A percentile compares a stretch with the other conserved stretches of the same genome.
Evolutionary conservation across 768 basidiomycete species (phyloP).

Genomic region (Cantharellus cinnabarinus): DNA sequence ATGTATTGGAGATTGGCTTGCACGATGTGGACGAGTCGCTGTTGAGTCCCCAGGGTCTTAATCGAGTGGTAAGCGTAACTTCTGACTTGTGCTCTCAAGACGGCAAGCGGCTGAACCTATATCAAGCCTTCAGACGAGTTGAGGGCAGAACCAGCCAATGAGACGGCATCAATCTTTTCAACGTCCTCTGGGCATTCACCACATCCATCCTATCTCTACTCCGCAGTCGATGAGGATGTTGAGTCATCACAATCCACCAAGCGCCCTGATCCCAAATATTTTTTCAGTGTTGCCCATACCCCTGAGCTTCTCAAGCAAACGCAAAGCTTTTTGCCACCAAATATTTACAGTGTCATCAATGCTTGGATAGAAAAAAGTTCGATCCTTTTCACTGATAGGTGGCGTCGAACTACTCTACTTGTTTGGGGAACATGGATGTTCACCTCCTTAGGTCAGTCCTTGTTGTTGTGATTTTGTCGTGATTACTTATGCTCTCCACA

Average conservation of each 20-base stretch:
- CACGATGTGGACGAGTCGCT: slow-evolving; percentile 37
- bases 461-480: background rate
- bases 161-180: too few species aligned
- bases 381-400: slow-evolving; percentile 55
- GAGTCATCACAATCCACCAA: too few species aligned
- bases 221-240: too few species aligned
- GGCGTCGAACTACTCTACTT: slow-evolving; percentile 54
- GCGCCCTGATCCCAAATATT: background rate
- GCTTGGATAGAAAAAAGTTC: slow-evolving; percentile 50
- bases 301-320: background rate
- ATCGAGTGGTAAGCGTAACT: too few species aligned
- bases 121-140: too few species aligned
- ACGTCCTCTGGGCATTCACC: too few species aligned
- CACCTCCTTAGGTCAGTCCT: slow-evolving; percentile 48
- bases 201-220: too few species aligned
- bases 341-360: slow-evolving; percentile 35
- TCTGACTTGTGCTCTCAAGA: too few species aligned
- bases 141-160: too few species aligned
- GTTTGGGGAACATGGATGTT: slow-evolving; percentile 63
- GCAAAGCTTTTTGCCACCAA: slow-evolving; percentile 7
- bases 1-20: slow-evolving; percentile 40
- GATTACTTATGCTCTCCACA: background rate
- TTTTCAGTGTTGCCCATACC: background rate
- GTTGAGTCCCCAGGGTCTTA: too few species aligned
- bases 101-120: too few species aligned